A percentile compares a stretch with the other conserved stretches of the same genome.
Conservation (phyloP, 495 filamentous ascomycete genomes). For the Penicillium waksmanii region DNA sequence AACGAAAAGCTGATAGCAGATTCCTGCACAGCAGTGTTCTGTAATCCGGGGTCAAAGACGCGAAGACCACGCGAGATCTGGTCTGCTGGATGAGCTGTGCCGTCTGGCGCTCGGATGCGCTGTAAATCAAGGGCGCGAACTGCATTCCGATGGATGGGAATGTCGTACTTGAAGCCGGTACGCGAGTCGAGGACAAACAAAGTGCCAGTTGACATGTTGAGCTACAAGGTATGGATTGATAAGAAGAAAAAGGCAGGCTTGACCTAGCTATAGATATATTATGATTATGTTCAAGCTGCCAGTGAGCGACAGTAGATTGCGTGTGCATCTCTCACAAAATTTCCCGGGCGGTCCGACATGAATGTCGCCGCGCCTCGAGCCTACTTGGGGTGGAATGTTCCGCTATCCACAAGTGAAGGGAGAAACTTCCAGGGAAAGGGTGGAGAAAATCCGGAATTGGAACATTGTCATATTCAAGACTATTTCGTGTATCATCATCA, state of each 20-base stretch:
- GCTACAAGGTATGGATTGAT: background rate
- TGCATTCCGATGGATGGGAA: constrained; percentile 55
- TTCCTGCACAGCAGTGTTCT: constrained; percentile 56
- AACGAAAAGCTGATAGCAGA: constrained; percentile 57
- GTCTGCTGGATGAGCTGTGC: constrained; percentile 25
- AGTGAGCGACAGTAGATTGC: no score
- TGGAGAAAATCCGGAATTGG: no score
- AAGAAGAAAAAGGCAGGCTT: background rate
- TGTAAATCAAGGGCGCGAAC: constrained; percentile 53
- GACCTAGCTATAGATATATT: no score
- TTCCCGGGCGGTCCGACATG: no score
- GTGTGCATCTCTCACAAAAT: no score
- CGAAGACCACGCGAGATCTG: constrained; percentile 43
- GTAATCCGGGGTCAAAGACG: constrained; percentile 56
- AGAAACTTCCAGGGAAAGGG: no score
- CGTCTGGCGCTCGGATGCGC: constrained; percentile 40
- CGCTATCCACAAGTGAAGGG: no score
- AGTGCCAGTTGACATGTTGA: constrained; percentile 38
- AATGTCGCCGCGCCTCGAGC: no score
- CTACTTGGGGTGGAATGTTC: no score
- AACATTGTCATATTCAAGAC: background rate
- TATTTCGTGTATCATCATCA: constrained; percentile 16
- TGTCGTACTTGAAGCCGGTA: constrained; percentile 49
- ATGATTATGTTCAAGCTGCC: no score
- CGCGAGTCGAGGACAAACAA: constrained; percentile 53